A percentile compares a stretch with the other conserved stretches of the same genome.
phyloP scores from a whole-genome alignment of 2,329 filamentous ascomycete genomes.

The Penicillium thymicola region DNA sequence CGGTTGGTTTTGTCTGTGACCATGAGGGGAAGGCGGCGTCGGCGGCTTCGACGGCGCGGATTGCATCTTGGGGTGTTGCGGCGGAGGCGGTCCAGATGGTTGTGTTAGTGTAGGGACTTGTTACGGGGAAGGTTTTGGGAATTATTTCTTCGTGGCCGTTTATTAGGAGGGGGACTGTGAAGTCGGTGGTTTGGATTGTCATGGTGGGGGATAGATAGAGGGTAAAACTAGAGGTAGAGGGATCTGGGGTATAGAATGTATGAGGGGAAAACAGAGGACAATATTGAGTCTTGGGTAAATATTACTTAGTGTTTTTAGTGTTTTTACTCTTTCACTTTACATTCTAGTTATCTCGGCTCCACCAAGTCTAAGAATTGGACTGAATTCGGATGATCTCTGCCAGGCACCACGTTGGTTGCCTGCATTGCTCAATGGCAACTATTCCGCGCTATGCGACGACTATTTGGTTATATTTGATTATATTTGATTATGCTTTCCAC shows the following conservation, averaged over 20 bases:
- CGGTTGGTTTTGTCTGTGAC: constrained; percentile 58
- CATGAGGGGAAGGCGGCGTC: constrained; percentile 63
- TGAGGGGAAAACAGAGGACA: not conserved
- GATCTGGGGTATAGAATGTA: not conserved
- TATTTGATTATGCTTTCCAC: not conserved
- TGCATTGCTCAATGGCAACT: not conserved
- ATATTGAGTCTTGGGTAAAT: not conserved
- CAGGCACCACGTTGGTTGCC: not conserved
- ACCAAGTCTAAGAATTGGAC: too few relatives aligned
- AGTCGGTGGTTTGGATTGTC: not conserved
- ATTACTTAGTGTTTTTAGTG: not conserved
- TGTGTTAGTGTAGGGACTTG: constrained; percentile 53
- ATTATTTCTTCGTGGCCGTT: constrained; percentile 35
- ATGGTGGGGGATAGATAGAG: not conserved
- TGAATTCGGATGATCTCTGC: not conserved
- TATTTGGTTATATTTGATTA: not conserved
- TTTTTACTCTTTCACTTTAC: not conserved
- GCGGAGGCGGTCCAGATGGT: constrained; percentile 54
- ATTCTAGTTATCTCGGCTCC: not conserved
- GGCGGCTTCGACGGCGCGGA: constrained; percentile 55
- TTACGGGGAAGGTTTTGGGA: constrained; percentile 43
- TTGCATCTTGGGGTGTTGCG: constrained; percentile 44
- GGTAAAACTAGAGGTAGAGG: too few relatives aligned
- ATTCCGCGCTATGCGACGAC: not conserved
- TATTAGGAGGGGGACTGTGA: constrained; percentile 38